Evolutionary conservation across 345 rosid genomes (phyloP).

Genomic region (Gossypium thurberi): DNA sequence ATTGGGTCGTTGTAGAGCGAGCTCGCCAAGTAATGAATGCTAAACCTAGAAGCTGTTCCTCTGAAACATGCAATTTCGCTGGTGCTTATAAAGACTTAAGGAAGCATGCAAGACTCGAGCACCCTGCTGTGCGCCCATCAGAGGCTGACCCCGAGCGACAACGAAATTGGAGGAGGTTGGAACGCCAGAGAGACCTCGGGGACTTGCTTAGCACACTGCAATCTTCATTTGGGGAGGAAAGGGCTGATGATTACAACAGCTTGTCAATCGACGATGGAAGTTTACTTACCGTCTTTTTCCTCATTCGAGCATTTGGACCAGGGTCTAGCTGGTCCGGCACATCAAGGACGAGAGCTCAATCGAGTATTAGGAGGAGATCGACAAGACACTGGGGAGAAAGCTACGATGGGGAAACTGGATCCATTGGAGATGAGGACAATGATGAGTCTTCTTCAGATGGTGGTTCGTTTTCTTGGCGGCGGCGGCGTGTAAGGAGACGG

Average conservation of each 20-base stretch:
- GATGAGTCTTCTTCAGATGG: constrained; percentile 43
- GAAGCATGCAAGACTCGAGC: constrained; percentile 82
- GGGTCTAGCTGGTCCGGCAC: constrained; percentile 68
- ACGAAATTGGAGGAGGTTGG: constrained; percentile 89
- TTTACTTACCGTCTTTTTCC: constrained; percentile 80
- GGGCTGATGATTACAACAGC: constrained; percentile 46
- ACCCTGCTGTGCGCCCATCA: constrained; percentile 79
- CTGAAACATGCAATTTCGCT: constrained; percentile 64
- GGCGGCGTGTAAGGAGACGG: constrained; percentile 31
- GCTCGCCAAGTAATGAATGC: constrained; percentile 83
- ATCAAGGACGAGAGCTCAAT: constrained; percentile 63
- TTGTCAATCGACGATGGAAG: constrained; percentile 62
- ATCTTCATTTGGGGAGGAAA: constrained; percentile 78
- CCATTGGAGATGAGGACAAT: constrained; percentile 65
- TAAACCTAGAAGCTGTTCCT: constrained; percentile 83
- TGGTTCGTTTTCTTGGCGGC: constrained; percentile 39
- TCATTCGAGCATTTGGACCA: constrained; percentile 71
- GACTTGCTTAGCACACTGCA: constrained; percentile 87
- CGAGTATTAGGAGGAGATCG: constrained; percentile 59
- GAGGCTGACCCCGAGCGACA: constrained; percentile 89
- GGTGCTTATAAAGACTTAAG: constrained; percentile 82
- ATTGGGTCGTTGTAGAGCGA: constrained; percentile 60
- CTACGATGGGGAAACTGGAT: constrained; percentile 56
- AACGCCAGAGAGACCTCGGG: constrained; percentile 93
- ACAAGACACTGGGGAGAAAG: constrained; percentile 82